A percentile compares a stretch with the other conserved stretches of the same genome.
Evolutionary conservation across 495 filamentous ascomycete species (phyloP).

Genomic region (Neurospora intermedia): DNA sequence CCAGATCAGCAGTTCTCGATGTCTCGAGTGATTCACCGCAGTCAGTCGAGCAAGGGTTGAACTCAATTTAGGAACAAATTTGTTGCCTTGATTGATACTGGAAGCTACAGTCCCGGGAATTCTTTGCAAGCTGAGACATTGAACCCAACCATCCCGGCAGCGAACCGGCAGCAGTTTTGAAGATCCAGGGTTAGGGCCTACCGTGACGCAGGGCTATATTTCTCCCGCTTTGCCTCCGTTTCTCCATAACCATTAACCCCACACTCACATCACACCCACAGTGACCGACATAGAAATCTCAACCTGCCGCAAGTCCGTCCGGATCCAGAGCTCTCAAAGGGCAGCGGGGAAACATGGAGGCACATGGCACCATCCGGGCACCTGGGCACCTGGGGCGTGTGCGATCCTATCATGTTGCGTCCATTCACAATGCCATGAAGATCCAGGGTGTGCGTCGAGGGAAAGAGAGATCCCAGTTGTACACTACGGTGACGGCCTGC

Average conservation of each 20-base stretch:
- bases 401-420: conserved; percentile 16
- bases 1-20: neutral
- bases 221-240: conserved; percentile 17
- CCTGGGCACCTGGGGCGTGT: neutral
- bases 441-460: neutral
- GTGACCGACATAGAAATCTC: conserved; percentile 11
- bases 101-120: neutral
- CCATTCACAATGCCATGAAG: conserved; percentile 4
- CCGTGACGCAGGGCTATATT: conserved; percentile 23
- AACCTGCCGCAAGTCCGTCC: conserved; percentile 24
- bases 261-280: conserved; percentile 18
- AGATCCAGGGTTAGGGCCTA: neutral
- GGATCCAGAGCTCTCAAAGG: conserved; percentile 5
- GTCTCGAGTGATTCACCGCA: neutral
- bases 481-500: neutral
- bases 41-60: neutral
- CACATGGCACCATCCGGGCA: conserved; percentile 14
- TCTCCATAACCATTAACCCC: conserved; percentile 6
- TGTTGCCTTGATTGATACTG: neutral
- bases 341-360: conserved; percentile 18
- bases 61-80: neutral
- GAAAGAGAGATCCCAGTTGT: neutral
- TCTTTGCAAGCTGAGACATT: neutral
- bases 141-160: neutral
- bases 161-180: neutral